Conservation (phyloP, 78 protist species). For the Speleostelium caveatum region DNA sequence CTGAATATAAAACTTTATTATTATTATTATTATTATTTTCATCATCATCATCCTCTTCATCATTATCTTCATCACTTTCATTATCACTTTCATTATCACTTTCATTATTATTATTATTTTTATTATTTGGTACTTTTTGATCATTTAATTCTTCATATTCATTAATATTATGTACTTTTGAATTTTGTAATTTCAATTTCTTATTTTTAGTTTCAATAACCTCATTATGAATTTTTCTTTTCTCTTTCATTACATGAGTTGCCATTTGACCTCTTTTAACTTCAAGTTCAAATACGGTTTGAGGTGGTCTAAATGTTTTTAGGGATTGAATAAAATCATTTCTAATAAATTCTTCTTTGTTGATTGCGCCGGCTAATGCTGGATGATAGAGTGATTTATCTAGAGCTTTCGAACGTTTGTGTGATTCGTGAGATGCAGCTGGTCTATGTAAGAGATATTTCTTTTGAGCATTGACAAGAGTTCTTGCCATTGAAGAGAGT, state of each 20-base stretch:
- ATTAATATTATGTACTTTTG: neutral
- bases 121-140: neutral
- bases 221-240: conserved; percentile 22
- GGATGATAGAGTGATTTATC: conserved; percentile 22
- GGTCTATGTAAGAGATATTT: conserved; percentile 85
- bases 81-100: neutral
- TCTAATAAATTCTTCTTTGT: conserved; percentile 6
- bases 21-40: neutral
- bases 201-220: conserved; percentile 28
- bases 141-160: neutral
- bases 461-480: conserved; percentile 83
- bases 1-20: neutral
- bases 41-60: conserved; percentile 27
- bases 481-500: conserved; percentile 20
- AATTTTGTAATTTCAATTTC: neutral
- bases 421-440: conserved; percentile 81
- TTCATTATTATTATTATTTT: neutral
- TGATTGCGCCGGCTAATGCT: neutral
- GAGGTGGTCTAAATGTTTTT: conserved; percentile 62
- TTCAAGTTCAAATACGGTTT: conserved; percentile 82
- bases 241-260: conserved; percentile 47
- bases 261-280: neutral
- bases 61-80: neutral
- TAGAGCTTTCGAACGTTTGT: conserved; percentile 67
- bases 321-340: conserved; percentile 35